These are phyloP conservation scores for Cladorrhinum samala DNA, from an alignment of 495 filamentous ascomycete genomes.

Conservation along the genomic window DNA sequence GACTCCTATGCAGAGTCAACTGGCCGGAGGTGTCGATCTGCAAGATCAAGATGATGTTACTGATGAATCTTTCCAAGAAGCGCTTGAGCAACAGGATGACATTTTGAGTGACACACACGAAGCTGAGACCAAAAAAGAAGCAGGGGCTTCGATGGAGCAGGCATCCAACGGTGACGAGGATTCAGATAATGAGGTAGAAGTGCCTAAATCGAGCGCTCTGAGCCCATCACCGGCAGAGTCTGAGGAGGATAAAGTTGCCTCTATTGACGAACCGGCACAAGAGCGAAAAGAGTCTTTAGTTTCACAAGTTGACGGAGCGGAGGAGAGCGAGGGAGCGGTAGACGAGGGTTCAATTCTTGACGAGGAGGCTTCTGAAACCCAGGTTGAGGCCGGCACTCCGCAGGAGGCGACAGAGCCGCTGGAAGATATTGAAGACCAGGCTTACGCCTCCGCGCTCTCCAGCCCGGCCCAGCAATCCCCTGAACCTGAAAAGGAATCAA, in stretches of 20 bases:
- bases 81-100: neutral
- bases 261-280: neutral
- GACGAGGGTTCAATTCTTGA: too few species aligned
- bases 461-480: neutral
- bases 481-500: neutral
- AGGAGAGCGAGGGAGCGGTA: neutral
- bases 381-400: neutral
- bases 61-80: neutral
- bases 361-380: neutral
- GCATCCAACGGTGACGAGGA: too few species aligned
- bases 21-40: neutral
- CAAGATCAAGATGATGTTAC: neutral
- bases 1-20: constrained; percentile 12
- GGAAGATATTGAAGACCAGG: constrained; percentile 6
- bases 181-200: neutral
- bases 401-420: neutral
- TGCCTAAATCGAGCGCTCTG: neutral
- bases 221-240: constrained; percentile 2
- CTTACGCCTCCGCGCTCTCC: neutral
- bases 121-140: neutral
- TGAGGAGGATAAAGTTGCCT: constrained; percentile 5
- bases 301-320: neutral
- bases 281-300: neutral
- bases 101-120: neutral
- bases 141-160: neutral